Evolutionary conservation across 306 rosid genomes (phyloP), one percentile per base, ranked within the genome.

Genomic region (Cucumis melo): DNA sequence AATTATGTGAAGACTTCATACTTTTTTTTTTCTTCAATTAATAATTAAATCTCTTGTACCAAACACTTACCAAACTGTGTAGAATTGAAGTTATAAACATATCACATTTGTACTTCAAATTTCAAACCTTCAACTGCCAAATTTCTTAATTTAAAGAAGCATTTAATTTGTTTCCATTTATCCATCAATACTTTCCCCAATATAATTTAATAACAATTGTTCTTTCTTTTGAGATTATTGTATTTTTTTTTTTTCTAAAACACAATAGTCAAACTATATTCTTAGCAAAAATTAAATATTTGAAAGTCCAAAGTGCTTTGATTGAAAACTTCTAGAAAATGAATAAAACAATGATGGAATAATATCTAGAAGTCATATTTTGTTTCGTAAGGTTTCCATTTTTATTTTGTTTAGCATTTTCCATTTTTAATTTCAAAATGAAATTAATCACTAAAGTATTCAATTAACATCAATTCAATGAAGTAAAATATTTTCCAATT

Each of bases 31-130:
- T 36, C 14, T 19, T 27, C 29, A 27, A 27, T 27, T 27, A 27
- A 46, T n/a, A 44, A 46, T 39, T 39, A 66, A 66, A 39, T 66
- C 29, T 39, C 73, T 66, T 39, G 13, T 13, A 68, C 74, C 56
- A 68, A 68, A 68, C 74, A 66, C 55, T 68, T 21, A 68, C 74
- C 74, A 68, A 68, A 68, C 55, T 42, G 55, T 67, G 73, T 42
- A 46, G 74, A 67, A 67, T 20, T 42, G 32, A 42, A 21, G 29
- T 7, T 67, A 1, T 42, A 21, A 67, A 19, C 55, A 19, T 51
- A 32, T 1, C 20, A n/a, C 36, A 21, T 39, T 68, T 68, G 20
- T 42, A 12, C 74, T 68, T 42, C 74, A 42, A 17, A 11, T 21
- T 67, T 42, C 74, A 42, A 68, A 42, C 55, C n/a, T 24, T 36